Conservation (phyloP, 2,329 filamentous ascomycete species). For the Emmonsiellopsis sp. region DNA sequence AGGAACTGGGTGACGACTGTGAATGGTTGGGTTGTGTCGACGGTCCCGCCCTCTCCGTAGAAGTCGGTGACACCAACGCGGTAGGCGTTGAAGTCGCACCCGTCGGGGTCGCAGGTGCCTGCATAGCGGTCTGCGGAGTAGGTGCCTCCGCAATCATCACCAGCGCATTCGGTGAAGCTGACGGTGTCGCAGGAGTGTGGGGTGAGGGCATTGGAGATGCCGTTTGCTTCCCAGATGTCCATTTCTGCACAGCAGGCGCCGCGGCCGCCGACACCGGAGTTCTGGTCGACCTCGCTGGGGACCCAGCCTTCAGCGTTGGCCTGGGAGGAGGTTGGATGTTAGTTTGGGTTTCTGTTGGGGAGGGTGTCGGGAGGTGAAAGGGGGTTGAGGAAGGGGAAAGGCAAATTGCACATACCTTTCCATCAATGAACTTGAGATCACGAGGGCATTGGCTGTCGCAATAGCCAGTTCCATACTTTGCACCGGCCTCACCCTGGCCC, state of each 20-base stretch:
- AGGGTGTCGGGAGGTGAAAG: neutral
- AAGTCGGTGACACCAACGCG: constrained; percentile 51
- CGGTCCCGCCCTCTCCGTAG: constrained; percentile 46
- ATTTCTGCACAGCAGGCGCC: constrained; percentile 55
- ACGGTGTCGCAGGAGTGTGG: constrained; percentile 48
- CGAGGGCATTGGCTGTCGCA: constrained; percentile 45
- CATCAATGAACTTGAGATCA: constrained; percentile 41
- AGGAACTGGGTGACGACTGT: constrained; percentile 56
- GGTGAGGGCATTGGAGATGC: constrained; percentile 49
- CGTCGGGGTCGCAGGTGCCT: constrained; percentile 53
- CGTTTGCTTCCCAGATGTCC: constrained; percentile 58
- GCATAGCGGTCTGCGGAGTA: constrained; percentile 42
- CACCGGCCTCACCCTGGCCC: constrained; percentile 34
- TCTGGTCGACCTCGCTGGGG: constrained; percentile 39
- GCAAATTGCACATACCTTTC: constrained; percentile 26
- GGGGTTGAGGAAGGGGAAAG: neutral
- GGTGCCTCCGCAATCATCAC: constrained; percentile 39
- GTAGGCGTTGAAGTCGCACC: constrained; percentile 57
- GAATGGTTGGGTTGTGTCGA: constrained; percentile 48
- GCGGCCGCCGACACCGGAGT: constrained; percentile 37
- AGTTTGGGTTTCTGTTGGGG: neutral
- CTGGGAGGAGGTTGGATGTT: constrained; percentile 15
- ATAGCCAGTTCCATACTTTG: constrained; percentile 48
- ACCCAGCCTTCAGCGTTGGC: constrained; percentile 42
- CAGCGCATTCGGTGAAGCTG: constrained; percentile 30